Evolutionary conservation across 805 yeast species (phyloP).

Genomic region (Saturnispora gosingensis): DNA sequence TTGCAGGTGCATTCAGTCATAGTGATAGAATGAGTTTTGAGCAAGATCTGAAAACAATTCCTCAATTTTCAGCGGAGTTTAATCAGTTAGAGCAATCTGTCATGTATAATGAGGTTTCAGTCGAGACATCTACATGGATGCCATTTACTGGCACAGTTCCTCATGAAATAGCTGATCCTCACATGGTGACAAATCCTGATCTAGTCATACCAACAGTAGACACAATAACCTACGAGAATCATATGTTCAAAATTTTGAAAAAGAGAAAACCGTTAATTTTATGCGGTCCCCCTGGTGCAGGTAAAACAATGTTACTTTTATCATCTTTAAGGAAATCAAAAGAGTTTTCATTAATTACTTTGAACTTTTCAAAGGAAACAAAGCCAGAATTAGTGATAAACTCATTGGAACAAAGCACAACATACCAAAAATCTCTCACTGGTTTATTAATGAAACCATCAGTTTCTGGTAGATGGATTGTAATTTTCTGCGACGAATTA

Average conservation of each 20-base stretch:
- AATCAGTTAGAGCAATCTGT: constrained; percentile 15
- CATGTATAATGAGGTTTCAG: constrained; percentile 35
- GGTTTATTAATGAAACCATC: constrained; percentile 54
- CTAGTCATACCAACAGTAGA: constrained; percentile 72
- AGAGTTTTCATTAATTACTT: constrained; percentile 48
- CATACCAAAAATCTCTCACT: constrained; percentile 39
- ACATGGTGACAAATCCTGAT: constrained; percentile 51
- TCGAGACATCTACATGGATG: constrained; percentile 40
- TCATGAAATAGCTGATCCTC: constrained; percentile 40
- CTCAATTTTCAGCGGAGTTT: constrained; percentile 13
- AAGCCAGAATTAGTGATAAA: constrained; percentile 50
- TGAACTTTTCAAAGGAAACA: constrained; percentile 81
- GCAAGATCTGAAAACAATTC: constrained; percentile 18
- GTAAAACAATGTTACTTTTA: constrained; percentile 86
- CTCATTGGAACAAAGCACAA: constrained; percentile 66
- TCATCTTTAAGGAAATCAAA: constrained; percentile 54
- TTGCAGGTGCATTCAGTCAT: constrained; percentile 46
- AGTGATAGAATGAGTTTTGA: constrained; percentile 34
- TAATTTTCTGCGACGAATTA: constrained; percentile 85
- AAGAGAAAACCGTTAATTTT: constrained; percentile 55
- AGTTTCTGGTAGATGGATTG: constrained; percentile 57
- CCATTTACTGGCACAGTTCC: constrained; percentile 34
- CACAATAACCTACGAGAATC: constrained; percentile 55
- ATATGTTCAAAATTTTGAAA: constrained; percentile 47
- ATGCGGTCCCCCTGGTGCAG: constrained; percentile 97